A percentile compares a stretch with the other conserved stretches of the same genome.
phyloP scores from a whole-genome alignment of 2,329 filamentous ascomycete genomes.

The Trichoderma lentiforme region DNA sequence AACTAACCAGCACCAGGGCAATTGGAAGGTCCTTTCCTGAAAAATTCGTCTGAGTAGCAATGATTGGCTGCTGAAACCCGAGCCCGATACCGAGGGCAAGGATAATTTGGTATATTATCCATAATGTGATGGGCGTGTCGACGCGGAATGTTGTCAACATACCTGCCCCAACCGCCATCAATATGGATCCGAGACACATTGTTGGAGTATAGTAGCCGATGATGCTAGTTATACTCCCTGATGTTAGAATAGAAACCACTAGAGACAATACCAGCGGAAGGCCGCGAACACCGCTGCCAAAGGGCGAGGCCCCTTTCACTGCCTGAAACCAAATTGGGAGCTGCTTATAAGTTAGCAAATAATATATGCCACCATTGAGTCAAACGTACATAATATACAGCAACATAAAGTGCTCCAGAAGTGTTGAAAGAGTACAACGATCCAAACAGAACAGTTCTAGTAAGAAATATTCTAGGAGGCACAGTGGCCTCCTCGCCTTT shows the following conservation, averaged over 20 bases:
- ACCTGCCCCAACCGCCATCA: not conserved
- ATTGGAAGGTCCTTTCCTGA: not conserved
- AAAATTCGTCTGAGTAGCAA: not conserved
- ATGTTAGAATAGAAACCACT: not conserved
- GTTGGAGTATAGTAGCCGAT: not conserved
- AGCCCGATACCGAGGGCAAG: not conserved
- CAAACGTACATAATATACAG: not conserved
- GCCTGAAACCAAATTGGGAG: not conserved
- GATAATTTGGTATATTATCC: not conserved
- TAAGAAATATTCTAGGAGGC: not conserved
- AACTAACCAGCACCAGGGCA: not conserved
- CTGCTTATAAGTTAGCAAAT: not conserved
- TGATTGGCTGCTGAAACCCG: not conserved
- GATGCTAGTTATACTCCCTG: not conserved
- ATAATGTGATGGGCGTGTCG: not conserved
- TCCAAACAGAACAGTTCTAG: not conserved
- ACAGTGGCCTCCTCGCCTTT: not conserved
- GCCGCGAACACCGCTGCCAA: not conserved
- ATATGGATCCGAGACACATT: not conserved
- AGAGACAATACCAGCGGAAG: not conserved
- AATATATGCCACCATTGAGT: not conserved
- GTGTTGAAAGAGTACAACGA: not conserved
- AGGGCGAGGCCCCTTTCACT: not conserved
- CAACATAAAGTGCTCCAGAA: not conserved
- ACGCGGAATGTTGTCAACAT: not conserved